Percentiles rank a stretch among this genome's conserved stretches.
These are phyloP conservation scores for Viola pubescens DNA, from an alignment of 441 rosid genomes.

Conservation along the genomic window DNA sequence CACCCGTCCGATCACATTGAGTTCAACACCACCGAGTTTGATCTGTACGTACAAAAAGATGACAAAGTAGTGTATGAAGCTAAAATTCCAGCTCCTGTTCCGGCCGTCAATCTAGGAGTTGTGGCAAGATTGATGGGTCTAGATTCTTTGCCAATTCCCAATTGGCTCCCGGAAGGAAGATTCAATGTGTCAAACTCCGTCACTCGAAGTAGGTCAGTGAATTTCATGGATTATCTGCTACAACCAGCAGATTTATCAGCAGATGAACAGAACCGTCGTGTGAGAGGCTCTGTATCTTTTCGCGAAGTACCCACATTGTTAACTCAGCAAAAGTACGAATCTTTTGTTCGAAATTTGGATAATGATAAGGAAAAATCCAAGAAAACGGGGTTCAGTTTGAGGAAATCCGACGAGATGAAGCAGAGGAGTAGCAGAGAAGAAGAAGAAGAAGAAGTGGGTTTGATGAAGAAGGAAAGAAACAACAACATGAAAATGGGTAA, in stretches of 20 bases:
- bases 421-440: conserved; percentile 9
- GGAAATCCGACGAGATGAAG: conserved; percentile 28
- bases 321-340: conserved; percentile 33
- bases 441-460: conserved; percentile 19
- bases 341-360: conserved; percentile 39
- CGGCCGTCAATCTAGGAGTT: conserved; percentile 30
- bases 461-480: conserved; percentile 18
- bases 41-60: conserved; percentile 14
- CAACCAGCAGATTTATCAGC: conserved; percentile 25
- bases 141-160: conserved; percentile 44
- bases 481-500: conserved; percentile 19
- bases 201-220: conserved; percentile 69
- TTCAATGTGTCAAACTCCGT: conserved; percentile 27
- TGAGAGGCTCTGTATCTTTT: conserved; percentile 69
- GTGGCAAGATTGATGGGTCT: conserved; percentile 91
- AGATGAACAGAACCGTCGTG: conserved; percentile 43
- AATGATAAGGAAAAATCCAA: conserved; percentile 24
- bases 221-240: conserved; percentile 72
- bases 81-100: conserved; percentile 21
- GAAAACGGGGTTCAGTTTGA: conserved; percentile 20
- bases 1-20: conserved; percentile 58
- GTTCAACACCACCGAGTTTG: conserved; percentile 12
- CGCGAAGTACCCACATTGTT: conserved; percentile 46
- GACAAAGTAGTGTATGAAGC: conserved; percentile 4
- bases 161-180: conserved; percentile 30